Base-by-base conservation (phyloP, 2,329 filamentous ascomycete species). In the Alternaria ventricosa region DNA sequence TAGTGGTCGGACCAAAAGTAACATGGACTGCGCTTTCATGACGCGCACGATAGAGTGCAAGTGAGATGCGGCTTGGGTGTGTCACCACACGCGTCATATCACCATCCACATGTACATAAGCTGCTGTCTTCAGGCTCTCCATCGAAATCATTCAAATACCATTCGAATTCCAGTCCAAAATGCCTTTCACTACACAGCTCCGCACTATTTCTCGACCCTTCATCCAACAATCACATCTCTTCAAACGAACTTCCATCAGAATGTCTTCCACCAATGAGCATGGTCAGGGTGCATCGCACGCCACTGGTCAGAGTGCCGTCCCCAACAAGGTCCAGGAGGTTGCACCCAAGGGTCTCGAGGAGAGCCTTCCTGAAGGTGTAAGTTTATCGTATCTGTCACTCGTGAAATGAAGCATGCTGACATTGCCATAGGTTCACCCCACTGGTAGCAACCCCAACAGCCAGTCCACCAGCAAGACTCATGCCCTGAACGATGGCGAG, bases 261-360 rank as follows among this genome's bases (percentile, higher is more conserved):
- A 73, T 73, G 71, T 68, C 71, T 58, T 71, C 69, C 44, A 66
- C 71, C 50, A 80, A 79, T 75, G 68, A 79, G 41, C 63, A 71
- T 41, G 80, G 80, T 57, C 81, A 82, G 68, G 81, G 80, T 64
- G 72, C 76, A 33, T 82, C 81, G 53, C 81, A 83, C 75, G 80
- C 82, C 55, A 72, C 61, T 10, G 78, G 78, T 57, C 74, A 80
- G 56, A 82, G 80, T 33, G 76, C 78, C 15, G 78, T 83, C 9
- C 81, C 81, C 25, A 70, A 75, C 13, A 77, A 73, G 44, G 71
- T 80, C 2, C 81, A 83, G 55, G 72, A 84, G 65, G 76, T 75
- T 49, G 80, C 75, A 6, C 72, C 81, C 13, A 72, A 77, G 55
- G 75, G 73, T 20, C 71, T 82, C 28, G 81, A 82, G 67, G 74